These are phyloP conservation scores for Cardamine chenopodiifolia DNA, from an alignment of 345 rosid genomes.

Conservation along the genomic window DNA sequence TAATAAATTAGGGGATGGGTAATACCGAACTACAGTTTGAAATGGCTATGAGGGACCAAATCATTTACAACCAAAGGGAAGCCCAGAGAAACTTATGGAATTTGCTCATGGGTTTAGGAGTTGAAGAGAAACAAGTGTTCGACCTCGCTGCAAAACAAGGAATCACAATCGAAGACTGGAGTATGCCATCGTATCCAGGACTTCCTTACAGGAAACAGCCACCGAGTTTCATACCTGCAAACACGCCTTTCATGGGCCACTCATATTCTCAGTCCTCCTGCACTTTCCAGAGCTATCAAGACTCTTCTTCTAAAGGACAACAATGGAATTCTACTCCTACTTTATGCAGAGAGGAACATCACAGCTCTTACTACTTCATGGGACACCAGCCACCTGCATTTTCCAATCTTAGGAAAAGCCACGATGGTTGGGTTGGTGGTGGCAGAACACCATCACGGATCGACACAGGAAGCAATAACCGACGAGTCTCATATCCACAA, in stretches of 20 bases:
- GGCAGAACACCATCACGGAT: slow-evolving; percentile 45
- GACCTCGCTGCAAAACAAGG: slow-evolving; percentile 83
- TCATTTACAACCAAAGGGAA: slow-evolving; percentile 86
- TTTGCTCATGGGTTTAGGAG: slow-evolving; percentile 74
- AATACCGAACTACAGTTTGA: slow-evolving; percentile 93
- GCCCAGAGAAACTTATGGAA: slow-evolving; percentile 84
- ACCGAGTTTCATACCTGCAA: slow-evolving; percentile 43
- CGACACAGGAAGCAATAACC: slow-evolving; percentile 45
- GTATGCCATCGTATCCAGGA: slow-evolving; percentile 49
- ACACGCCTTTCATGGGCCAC: slow-evolving; percentile 50
- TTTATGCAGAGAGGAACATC: slow-evolving; percentile 68
- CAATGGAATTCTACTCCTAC: slow-evolving; percentile 54
- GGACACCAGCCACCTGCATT: slow-evolving; percentile 55
- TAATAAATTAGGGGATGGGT: slow-evolving; percentile 71
- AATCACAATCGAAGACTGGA: slow-evolving; percentile 78
- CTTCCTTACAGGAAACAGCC: slow-evolving; percentile 54
- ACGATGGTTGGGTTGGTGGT: slow-evolving; percentile 53
- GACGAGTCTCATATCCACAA: slow-evolving; percentile 62
- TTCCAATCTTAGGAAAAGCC: slow-evolving; percentile 48
- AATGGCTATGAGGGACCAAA: slow-evolving; percentile 96
- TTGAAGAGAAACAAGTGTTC: slow-evolving; percentile 68
- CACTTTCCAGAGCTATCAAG: slow-evolving; percentile 54
- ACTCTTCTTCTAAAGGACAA: slow-evolving; percentile 48
- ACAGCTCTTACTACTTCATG: slow-evolving; percentile 61
- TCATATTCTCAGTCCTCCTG: slow-evolving; percentile 61